phyloP scores from a whole-genome alignment of 202 grass and related monocot genomes.

The Schoenoplectus tabernaemontani region DNA sequence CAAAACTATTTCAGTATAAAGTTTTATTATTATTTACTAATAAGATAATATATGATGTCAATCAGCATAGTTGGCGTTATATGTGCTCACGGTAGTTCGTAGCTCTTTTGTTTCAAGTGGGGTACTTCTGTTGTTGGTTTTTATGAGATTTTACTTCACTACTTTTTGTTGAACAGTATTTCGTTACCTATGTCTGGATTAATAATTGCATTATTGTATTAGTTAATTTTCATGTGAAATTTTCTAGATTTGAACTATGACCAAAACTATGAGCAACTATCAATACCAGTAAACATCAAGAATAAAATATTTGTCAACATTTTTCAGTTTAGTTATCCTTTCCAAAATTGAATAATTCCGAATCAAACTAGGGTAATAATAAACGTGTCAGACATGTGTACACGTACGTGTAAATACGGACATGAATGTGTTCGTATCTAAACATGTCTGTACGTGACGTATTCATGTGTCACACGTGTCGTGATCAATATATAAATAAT shows the following conservation, averaged over 20 bases:
- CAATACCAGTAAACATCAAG: too few species aligned
- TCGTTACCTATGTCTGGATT: background rate
- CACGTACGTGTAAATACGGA: too few species aligned
- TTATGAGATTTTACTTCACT: background rate
- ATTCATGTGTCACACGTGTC: too few species aligned
- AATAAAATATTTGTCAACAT: background rate
- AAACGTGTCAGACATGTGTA: too few species aligned
- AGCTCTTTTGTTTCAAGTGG: background rate
- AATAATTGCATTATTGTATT: background rate
- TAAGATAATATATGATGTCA: constrained; percentile 36
- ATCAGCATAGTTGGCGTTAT: constrained; percentile 49
- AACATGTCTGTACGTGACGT: too few species aligned
- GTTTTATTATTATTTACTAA: constrained; percentile 11
- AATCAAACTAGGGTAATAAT: too few species aligned
- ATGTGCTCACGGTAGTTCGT: constrained; percentile 17
- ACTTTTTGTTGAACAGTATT: background rate
- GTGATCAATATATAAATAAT: too few species aligned
- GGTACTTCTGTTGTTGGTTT: too few species aligned
- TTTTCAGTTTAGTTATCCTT: background rate
- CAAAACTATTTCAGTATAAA: constrained; percentile 35
- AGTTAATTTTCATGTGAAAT: background rate
- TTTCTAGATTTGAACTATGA: background rate
- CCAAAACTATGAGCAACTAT: too few species aligned
- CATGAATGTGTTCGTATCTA: too few species aligned
- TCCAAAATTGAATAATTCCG: background rate